These are phyloP conservation scores for Pulveroboletus sp. DNA, from an alignment of 768 basidiomycete species.

Conservation along the genomic window DNA sequence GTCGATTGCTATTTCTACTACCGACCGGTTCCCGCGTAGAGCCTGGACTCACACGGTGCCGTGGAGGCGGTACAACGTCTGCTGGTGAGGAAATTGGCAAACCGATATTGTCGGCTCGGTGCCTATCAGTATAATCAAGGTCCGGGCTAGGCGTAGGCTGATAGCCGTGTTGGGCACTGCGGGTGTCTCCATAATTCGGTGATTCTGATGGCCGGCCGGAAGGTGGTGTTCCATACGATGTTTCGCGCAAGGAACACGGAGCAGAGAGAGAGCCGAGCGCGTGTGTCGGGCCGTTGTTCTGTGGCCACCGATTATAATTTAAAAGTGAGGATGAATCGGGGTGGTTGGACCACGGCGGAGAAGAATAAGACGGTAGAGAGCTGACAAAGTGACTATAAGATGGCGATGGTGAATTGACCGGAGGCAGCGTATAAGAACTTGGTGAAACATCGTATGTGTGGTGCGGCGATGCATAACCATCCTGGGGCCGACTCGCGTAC, in stretches of 20 bases:
- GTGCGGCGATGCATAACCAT: constrained; percentile 24
- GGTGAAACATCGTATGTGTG: constrained; percentile 28
- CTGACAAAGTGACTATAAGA: constrained; percentile 26
- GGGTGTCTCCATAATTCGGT: constrained; percentile 25
- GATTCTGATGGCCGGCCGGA: constrained; percentile 42
- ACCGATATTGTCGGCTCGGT: constrained; percentile 30
- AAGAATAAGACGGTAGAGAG: constrained; percentile 27
- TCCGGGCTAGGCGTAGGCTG: constrained; percentile 37
- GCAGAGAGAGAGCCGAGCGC: constrained; percentile 21
- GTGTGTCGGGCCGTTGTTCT: constrained; percentile 27
- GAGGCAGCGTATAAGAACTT: constrained; percentile 30
- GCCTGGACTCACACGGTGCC: constrained; percentile 53
- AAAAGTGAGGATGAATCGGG: constrained; percentile 29
- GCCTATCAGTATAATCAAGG: constrained; percentile 36
- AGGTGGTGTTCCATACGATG: constrained; percentile 24
- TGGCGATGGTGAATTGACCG: constrained; percentile 27
- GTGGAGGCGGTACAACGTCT: constrained; percentile 56
- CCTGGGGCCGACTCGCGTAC: constrained; percentile 26
- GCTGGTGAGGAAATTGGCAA: constrained; percentile 31
- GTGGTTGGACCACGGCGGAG: constrained; percentile 26
- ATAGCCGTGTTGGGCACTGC: constrained; percentile 36
- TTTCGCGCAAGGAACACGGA: constrained; percentile 30
- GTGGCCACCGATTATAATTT: constrained; percentile 31
- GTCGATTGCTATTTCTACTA: constrained; percentile 54
- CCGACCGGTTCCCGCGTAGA: constrained; percentile 46